Evolutionary conservation across 1,284 basidiomycete genomes (phyloP), one percentile per base, ranked within the genome.

Genomic region (Porodaedalea pini): DNA sequence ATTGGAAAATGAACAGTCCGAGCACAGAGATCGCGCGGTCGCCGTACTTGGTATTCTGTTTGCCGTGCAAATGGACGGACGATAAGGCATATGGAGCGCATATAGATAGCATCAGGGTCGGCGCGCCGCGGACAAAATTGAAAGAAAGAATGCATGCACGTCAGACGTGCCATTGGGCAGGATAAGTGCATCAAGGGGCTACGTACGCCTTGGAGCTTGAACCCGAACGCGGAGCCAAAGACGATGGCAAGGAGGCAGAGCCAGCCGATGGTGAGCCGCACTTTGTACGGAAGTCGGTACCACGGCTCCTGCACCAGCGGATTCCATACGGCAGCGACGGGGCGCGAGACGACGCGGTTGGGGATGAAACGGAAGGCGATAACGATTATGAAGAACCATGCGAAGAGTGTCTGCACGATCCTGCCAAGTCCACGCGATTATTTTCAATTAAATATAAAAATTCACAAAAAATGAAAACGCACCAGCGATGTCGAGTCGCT

Each of bases 201-300:
- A 70, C 79, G 47, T 66, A 88, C 88, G 54, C 67, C 70, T 54
- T 79, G 71, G 39, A 88, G 76, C 27, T 75, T 72, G 74, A 92
- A 90, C 17, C 90, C 90, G 67, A 90, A 93, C 0, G 88, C 90
- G 17, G 88, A 90, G 51, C 89, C 90, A 60, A 93, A 85, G 51
- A 92, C 75, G 60, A 92, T 83, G 17, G 67, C 88, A 45, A 92
- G 67, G 39, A 93, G 80, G 59, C 80, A 82, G 23, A 88, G 67
- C 87, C 87, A 91, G 56, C 91, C 91, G 47, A 88, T 68, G 11
- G 75, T 67, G 31, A 90, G 73, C 23, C 90, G 78, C 56, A 77
- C 66, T 19, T 66, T 62, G 58, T 79, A 79, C 1, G 87, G 79
- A n/a, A 92, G 72, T 61, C 70, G 75, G 69, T 83, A 86, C 78